phyloP scores from a whole-genome alignment of 164 flowering plant genomes.

The Santalum album region DNA sequence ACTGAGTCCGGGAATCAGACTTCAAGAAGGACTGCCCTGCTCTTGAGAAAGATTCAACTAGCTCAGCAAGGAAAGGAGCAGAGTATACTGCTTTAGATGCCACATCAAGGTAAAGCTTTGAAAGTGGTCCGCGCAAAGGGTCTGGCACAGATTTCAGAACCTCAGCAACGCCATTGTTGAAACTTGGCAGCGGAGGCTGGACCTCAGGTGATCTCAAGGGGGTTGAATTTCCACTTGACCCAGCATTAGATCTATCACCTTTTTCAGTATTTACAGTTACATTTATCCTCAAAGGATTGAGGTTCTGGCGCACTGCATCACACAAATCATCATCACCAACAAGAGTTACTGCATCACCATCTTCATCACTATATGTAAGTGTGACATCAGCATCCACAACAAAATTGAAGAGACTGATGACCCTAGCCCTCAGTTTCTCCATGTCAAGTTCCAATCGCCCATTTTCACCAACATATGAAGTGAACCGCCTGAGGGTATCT shows the following conservation, averaged over 20 bases:
- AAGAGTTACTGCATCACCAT: conserved; percentile 67
- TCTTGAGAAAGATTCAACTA: conserved; percentile 34
- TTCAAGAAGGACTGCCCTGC: conserved; percentile 21
- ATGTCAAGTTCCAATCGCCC: conserved; percentile 43
- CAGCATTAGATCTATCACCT: conserved; percentile 13
- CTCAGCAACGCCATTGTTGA: conserved; percentile 27
- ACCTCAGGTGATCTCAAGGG: conserved; percentile 31
- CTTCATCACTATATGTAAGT: conserved; percentile 76
- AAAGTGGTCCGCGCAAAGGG: conserved; percentile 35
- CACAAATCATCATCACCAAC: conserved; percentile 67
- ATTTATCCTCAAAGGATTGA: conserved; percentile 67
- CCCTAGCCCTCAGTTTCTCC: conserved; percentile 46
- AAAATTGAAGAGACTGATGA: conserved; percentile 46
- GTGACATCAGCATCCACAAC: conserved; percentile 39
- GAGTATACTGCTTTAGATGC: conserved; percentile 38
- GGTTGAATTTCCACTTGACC: conserved; percentile 44
- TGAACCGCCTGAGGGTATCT: conserved; percentile 74
- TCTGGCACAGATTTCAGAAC: conserved; percentile 44
- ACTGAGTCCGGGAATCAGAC: conserved; percentile 18
- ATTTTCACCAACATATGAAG: conserved; percentile 26
- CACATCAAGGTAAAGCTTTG: conserved; percentile 36
- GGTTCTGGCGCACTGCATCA: conserved; percentile 59
- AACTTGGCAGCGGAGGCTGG: conserved; percentile 17
- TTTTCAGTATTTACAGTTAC: conserved; percentile 27
- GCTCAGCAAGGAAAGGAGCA: conserved; percentile 40